Conservation (phyloP, 495 filamentous ascomycete genomes). For the Penicillium odoratum region DNA sequence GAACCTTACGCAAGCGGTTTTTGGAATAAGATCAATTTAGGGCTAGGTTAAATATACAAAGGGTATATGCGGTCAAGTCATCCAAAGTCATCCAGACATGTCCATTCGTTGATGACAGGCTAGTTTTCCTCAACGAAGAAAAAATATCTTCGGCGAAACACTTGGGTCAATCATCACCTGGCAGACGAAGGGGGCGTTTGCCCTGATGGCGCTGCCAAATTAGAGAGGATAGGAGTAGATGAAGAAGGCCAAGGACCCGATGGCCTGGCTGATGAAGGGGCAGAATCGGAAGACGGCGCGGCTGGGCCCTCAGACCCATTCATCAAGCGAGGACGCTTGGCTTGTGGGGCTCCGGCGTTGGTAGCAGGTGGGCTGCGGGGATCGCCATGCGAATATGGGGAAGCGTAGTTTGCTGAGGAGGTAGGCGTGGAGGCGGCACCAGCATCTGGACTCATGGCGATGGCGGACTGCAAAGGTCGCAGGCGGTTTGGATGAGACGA, state of each 20-base stretch:
- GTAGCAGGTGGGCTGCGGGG: conserved; percentile 25
- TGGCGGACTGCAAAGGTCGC: conserved; percentile 30
- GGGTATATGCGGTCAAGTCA: neutral
- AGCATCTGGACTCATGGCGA: conserved; percentile 34
- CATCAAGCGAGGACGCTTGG: conserved; percentile 46
- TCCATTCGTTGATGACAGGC: neutral
- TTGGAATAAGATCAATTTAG: neutral
- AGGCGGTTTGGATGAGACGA: conserved; percentile 27
- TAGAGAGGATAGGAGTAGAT: conserved; percentile 27
- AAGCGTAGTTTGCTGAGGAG: conserved; percentile 33
- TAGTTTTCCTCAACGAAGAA: neutral
- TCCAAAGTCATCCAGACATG: neutral
- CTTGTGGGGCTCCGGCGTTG: conserved; percentile 27
- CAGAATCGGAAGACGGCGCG: conserved; percentile 15
- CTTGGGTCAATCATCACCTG: conserved; percentile 5
- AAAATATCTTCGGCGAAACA: neutral
- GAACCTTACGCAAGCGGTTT: neutral
- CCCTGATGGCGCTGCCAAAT: conserved; percentile 25
- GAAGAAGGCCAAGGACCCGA: conserved; percentile 22
- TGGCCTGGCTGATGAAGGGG: conserved; percentile 8
- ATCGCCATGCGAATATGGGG: conserved; percentile 37
- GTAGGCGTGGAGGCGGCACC: conserved; percentile 30
- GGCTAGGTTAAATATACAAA: conserved; percentile 2
- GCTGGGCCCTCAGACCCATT: conserved; percentile 37
- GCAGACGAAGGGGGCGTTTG: conserved; percentile 29